Conservation (phyloP, 1,139 yeast genomes). For the Tardiomyces blankii region DNA sequence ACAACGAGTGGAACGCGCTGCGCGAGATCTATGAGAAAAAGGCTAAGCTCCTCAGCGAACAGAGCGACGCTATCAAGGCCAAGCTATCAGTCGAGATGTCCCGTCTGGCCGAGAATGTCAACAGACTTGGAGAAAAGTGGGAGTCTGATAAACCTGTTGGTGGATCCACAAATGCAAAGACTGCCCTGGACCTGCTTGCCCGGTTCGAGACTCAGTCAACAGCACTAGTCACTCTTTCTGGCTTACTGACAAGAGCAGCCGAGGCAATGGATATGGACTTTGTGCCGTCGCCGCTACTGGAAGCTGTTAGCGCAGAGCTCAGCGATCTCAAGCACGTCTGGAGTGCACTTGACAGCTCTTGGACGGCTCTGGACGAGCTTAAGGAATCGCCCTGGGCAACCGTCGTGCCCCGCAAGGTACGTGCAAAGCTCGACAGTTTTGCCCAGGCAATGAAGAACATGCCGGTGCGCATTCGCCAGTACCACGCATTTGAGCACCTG, state of each 20-base stretch:
- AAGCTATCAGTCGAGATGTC: slow-evolving; percentile 34
- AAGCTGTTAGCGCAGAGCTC: slow-evolving; percentile 38
- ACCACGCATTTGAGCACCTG: slow-evolving; percentile 55
- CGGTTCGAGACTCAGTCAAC: slow-evolving; percentile 31
- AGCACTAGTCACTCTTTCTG: slow-evolving; percentile 17
- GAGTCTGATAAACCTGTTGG: slow-evolving; percentile 37
- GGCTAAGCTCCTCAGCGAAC: slow-evolving; percentile 31
- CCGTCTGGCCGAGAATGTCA: slow-evolving; percentile 30
- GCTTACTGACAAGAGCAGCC: slow-evolving; percentile 33
- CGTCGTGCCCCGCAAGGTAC: slow-evolving; percentile 37
- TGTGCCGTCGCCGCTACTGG: slow-evolving; percentile 23
- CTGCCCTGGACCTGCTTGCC: slow-evolving; percentile 39
- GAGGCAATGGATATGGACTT: slow-evolving; percentile 32
- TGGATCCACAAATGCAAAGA: slow-evolving; percentile 34
- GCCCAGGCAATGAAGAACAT: slow-evolving; percentile 37
- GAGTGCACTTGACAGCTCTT: slow-evolving; percentile 47
- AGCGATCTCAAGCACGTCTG: slow-evolving; percentile 52
- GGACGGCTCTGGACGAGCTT: slow-evolving; percentile 40
- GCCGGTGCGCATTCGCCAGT: slow-evolving; percentile 54
- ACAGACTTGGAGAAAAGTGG: slow-evolving; percentile 36
- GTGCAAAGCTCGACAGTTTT: slow-evolving; percentile 42
- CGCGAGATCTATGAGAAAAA: slow-evolving; percentile 33
- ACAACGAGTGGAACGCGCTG: slow-evolving; percentile 38
- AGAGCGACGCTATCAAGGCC: slow-evolving; percentile 33
- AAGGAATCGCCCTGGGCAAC: slow-evolving; percentile 40